These are phyloP conservation scores for Agaricus bisporus DNA, from an alignment of 768 basidiomycete species.

Conservation along the genomic window DNA sequence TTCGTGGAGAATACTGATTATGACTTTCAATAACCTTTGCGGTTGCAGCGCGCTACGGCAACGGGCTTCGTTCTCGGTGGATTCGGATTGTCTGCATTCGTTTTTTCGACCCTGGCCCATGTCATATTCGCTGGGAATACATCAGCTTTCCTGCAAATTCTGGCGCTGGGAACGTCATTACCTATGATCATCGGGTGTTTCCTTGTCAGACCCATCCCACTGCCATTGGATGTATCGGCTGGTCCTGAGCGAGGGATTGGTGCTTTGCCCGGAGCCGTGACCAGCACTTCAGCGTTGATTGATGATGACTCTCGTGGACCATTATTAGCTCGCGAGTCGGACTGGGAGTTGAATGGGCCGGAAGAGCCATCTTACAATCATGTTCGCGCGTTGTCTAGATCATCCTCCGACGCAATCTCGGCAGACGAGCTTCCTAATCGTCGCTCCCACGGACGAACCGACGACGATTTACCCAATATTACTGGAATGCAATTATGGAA, in stretches of 20 bases:
- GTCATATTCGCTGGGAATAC: slow-evolving; percentile 72
- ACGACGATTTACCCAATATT: slow-evolving; percentile 39
- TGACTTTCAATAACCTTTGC: neutral
- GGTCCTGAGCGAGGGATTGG: slow-evolving; percentile 13
- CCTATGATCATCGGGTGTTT: slow-evolving; percentile 80
- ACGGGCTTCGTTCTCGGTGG: slow-evolving; percentile 80
- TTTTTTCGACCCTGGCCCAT: slow-evolving; percentile 76
- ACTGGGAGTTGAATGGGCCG: neutral
- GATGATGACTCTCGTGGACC: slow-evolving; percentile 4
- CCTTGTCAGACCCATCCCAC: slow-evolving; percentile 63
- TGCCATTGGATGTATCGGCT: slow-evolving; percentile 29
- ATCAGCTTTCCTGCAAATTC: slow-evolving; percentile 66
- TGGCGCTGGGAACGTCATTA: slow-evolving; percentile 71
- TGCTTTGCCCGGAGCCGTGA: slow-evolving; percentile 1
- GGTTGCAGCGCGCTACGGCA: slow-evolving; percentile 58
- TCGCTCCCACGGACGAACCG: neutral
- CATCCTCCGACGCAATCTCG: slow-evolving; percentile 1
- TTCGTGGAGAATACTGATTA: neutral
- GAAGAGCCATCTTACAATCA: slow-evolving; percentile 1
- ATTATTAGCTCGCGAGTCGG: slow-evolving; percentile 15
- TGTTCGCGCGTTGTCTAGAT: neutral
- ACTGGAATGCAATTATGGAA: slow-evolving; percentile 45
- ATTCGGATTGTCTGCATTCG: slow-evolving; percentile 87
- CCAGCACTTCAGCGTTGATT: slow-evolving; percentile 9
- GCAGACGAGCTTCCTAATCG: slow-evolving; percentile 13